Evolutionary conservation across 2,329 filamentous ascomycete species (phyloP).

Genomic region (Catunica adiposa): DNA sequence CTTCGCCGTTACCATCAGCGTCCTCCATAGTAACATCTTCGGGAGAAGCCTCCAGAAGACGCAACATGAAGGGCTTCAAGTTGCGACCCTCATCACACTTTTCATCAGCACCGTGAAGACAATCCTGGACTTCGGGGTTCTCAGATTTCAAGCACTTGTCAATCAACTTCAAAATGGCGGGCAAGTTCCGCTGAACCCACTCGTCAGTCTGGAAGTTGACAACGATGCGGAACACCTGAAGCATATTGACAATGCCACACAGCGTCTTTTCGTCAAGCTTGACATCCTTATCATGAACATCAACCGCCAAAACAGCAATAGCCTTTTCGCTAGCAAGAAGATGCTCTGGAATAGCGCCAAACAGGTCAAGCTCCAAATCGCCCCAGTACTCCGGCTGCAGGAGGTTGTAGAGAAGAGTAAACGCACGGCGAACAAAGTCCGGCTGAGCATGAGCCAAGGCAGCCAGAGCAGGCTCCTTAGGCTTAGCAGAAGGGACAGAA

Average conservation of each 20-base stretch:
- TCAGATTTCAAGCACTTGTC: conserved; percentile 83
- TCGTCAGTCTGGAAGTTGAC: conserved; percentile 76
- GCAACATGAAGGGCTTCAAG: conserved; percentile 58
- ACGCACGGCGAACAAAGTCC: conserved; percentile 47
- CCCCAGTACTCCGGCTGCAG: conserved; percentile 80
- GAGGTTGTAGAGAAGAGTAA: conserved; percentile 67
- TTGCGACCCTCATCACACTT: conserved; percentile 52
- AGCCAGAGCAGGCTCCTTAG: conserved; percentile 34
- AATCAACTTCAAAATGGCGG: conserved; percentile 67
- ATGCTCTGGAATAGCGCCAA: conserved; percentile 67
- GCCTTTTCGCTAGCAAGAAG: conserved; percentile 73
- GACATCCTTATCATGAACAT: conserved; percentile 44
- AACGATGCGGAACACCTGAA: conserved; percentile 82
- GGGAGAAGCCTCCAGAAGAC: conserved; percentile 78
- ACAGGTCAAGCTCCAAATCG: conserved; percentile 79
- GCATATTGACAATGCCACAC: conserved; percentile 55
- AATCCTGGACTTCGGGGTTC: conserved; percentile 84
- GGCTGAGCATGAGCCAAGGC: conserved; percentile 23
- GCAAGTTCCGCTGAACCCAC: conserved; percentile 69
- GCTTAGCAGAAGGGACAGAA: conserved; percentile 53
- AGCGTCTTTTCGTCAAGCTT: conserved; percentile 54
- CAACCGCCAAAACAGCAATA: conserved; percentile 38
- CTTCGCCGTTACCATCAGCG: conserved; percentile 68
- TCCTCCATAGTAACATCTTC: conserved; percentile 56
- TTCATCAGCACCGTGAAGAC: conserved; percentile 58